A percentile compares a stretch with the other conserved stretches of the same genome.
These are phyloP conservation scores for Trifolium subterraneum DNA, from an alignment of 306 rosid species.

Conservation along the genomic window DNA sequence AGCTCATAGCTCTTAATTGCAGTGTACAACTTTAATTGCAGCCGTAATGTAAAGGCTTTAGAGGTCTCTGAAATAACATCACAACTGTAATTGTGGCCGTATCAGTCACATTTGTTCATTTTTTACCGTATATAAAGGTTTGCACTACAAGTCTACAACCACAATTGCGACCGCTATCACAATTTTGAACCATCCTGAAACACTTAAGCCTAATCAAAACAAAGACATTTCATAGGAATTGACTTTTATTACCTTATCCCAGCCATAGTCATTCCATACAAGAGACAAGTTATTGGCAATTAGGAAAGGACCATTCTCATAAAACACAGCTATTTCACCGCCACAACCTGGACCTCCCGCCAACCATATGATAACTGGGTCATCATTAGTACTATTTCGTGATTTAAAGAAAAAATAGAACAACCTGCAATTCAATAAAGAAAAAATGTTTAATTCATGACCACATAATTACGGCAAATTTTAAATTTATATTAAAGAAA, in stretches of 20 bases:
- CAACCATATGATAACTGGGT: conserved; percentile 86
- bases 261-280: conserved; percentile 79
- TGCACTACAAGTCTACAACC: background rate
- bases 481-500: background rate
- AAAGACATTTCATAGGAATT: background rate
- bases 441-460: background rate
- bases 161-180: background rate
- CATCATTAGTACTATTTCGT: conserved; percentile 52
- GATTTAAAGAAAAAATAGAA: conserved; percentile 93
- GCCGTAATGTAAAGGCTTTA: no score
- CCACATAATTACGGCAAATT: background rate
- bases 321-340: conserved; percentile 83
- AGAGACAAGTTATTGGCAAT: conserved; percentile 72
- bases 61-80: no score
- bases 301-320: conserved; percentile 89
- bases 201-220: background rate
- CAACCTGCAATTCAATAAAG: conserved; percentile 56
- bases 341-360: conserved; percentile 99
- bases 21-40: no score
- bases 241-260: conserved; percentile 70
- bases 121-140: background rate
- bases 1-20: no score
- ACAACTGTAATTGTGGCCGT: background rate
- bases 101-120: background rate
- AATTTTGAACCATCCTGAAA: background rate